Evolutionary conservation across 2,329 filamentous ascomycete genomes (phyloP), one percentile per base, ranked within the genome.

Genomic region (Zalaria sp.): DNA sequence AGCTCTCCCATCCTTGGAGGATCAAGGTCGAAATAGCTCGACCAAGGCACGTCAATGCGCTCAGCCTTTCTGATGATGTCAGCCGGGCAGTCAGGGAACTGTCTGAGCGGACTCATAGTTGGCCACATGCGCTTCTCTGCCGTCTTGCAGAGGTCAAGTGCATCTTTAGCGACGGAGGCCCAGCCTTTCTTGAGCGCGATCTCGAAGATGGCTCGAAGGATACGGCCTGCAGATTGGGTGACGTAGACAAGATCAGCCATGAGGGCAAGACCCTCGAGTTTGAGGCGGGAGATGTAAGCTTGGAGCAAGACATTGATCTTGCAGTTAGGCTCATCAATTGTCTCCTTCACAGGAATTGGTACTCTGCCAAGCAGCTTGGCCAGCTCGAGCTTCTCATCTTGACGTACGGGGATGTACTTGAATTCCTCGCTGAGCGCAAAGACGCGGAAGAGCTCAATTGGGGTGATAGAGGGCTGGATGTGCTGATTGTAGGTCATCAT

Each of bases 71-170:
- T 79, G 38, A 96, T 69, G 41, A 96, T 84, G 44, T 96, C 89
- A 34, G 78, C 71, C 3, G 88, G 79, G 55, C 87, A 94, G 34
- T 69, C 67, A 3, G 82, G 76, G 57, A 98, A 98, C 56, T 98
- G 91, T 41, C 91, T 78, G 28, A 98, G 70, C 7, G 93, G 91
- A 32, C 86, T 85, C 91, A 96, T 98, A 4, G 89, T 96, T 9
- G 89, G 88, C 91, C 91, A 98, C 93, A 98, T 98, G 39, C 93
- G 77, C 71, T 94, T 94, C 68, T 98, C 91, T 0, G 89, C 91
- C 86, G 94, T 96, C 67, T 98, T 98, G 67, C 93, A 98, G 41
- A 98, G 73, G 53, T 94, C 85, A 35, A 98, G 69, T 0, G 91
- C 88, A 47, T 83, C 86, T 66, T 91, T 94, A 5, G 91, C 85